A percentile compares a stretch with the other conserved stretches of the same genome.
Conservation (phyloP, 345 rosid genomes). For the Mangifera indica region DNA sequence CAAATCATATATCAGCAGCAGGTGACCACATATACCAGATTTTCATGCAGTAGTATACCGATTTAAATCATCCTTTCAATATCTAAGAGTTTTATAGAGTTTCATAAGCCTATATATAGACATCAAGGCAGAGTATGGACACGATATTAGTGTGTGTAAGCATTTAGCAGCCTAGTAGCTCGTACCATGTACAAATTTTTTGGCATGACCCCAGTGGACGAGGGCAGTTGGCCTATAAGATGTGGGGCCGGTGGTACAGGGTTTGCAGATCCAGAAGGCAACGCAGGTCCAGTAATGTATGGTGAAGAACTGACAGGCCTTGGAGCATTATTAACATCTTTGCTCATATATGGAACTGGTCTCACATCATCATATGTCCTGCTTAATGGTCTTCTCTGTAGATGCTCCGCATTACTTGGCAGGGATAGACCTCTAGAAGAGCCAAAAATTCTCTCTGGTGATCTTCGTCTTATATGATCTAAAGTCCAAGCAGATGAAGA, state of each 20-base stretch:
- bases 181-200: conserved; percentile 56
- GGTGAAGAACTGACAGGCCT: conserved; percentile 44
- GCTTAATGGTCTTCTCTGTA: conserved; percentile 48
- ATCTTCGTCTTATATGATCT: conserved; percentile 65
- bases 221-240: conserved; percentile 49
- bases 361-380: conserved; percentile 60
- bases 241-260: conserved; percentile 45
- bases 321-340: conserved; percentile 53
- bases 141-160: neutral
- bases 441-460: conserved; percentile 57
- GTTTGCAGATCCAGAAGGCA: conserved; percentile 54
- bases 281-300: conserved; percentile 50
- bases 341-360: conserved; percentile 50
- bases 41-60: neutral
- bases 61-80: neutral
- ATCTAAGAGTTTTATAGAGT: no score
- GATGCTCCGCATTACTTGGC: conserved; percentile 45
- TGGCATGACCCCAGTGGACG: conserved; percentile 43
- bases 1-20: neutral
- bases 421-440: conserved; percentile 67
- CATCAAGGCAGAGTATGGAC: neutral
- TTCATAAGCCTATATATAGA: neutral
- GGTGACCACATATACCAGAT: neutral
- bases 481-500: conserved; percentile 62
- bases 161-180: conserved; percentile 14